Conservation (phyloP, 352 stramenopile species). For the Globisporangium middletonii region DNA sequence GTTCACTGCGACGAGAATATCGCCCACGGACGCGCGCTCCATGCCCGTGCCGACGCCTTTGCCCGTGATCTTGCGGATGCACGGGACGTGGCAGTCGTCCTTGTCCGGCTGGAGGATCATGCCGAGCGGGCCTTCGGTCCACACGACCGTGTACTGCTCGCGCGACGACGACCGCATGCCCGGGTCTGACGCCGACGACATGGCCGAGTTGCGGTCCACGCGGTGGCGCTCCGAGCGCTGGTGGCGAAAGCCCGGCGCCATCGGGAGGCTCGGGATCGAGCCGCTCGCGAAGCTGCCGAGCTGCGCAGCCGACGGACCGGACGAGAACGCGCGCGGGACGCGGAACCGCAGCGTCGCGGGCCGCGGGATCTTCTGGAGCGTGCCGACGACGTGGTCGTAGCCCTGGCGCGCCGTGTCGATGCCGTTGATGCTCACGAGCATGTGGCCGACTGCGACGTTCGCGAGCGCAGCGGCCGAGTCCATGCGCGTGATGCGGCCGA, state of each 20-base stretch:
- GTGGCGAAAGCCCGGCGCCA: slow-evolving; percentile 23
- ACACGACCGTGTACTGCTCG: slow-evolving; percentile 86
- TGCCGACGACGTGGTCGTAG: slow-evolving; percentile 78
- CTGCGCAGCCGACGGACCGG: background rate
- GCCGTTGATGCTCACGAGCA: slow-evolving; percentile 88
- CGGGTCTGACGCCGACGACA: slow-evolving; percentile 37
- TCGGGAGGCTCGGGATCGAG: slow-evolving; percentile 18
- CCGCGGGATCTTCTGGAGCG: slow-evolving; percentile 78
- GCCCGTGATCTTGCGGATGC: slow-evolving; percentile 84
- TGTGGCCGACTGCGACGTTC: slow-evolving; percentile 78
- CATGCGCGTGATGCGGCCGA: slow-evolving; percentile 82
- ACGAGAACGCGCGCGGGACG: slow-evolving; percentile 48
- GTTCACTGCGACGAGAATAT: slow-evolving; percentile 81
- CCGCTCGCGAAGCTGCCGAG: slow-evolving; percentile 3
- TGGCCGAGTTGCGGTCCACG: slow-evolving; percentile 18
- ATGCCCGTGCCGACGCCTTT: slow-evolving; percentile 82
- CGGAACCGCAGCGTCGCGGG: slow-evolving; percentile 80
- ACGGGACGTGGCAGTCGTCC: slow-evolving; percentile 82
- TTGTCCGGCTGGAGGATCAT: slow-evolving; percentile 86
- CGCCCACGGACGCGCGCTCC: slow-evolving; percentile 69
- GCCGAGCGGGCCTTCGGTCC: slow-evolving; percentile 74
- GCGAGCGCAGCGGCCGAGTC: slow-evolving; percentile 76
- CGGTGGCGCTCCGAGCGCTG: slow-evolving; percentile 4
- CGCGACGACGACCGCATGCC: slow-evolving; percentile 32
- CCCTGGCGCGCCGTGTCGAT: slow-evolving; percentile 81